Conservation (phyloP, 768 basidiomycete genomes). For the Lentinula sp. region DNA sequence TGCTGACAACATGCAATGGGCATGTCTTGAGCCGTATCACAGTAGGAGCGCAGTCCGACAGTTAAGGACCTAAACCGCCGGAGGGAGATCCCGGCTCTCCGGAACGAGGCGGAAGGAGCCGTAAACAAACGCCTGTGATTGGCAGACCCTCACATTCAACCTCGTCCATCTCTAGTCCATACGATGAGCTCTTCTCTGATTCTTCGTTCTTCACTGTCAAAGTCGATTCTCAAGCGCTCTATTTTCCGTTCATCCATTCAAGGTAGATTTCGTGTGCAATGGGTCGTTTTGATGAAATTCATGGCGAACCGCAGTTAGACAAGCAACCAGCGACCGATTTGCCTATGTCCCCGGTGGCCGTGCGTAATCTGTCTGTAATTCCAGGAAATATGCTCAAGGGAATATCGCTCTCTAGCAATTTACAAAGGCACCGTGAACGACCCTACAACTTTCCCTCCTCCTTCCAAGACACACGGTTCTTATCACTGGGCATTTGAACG, state of each 20-base stretch:
- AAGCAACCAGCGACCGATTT: slow-evolving; percentile 15
- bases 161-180: slow-evolving; percentile 2
- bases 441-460: slow-evolving; percentile 81
- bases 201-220: slow-evolving; percentile 42
- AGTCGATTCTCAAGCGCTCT: slow-evolving; percentile 35
- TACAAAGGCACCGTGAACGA: slow-evolving; percentile 94
- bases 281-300: not conserved
- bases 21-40: not conserved
- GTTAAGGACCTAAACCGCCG: not conserved
- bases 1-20: not conserved
- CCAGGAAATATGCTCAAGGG: slow-evolving; percentile 12
- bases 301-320: slow-evolving; percentile 10
- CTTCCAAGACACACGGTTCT: slow-evolving; percentile 79
- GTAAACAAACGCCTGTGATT: slow-evolving; percentile 9
- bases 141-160: not conserved
- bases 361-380: slow-evolving; percentile 28
- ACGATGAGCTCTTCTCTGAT: slow-evolving; percentile 47
- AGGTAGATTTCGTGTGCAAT: slow-evolving; percentile 23
- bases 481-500: slow-evolving; percentile 95
- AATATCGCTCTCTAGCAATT: slow-evolving; percentile 48
- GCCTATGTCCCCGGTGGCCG: slow-evolving; percentile 67
- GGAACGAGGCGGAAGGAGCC: not conserved
- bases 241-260: slow-evolving; percentile 32
- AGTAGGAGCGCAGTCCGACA: not conserved
- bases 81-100: not conserved